Percentiles rank a stretch among this genome's conserved stretches.
Conservation (phyloP, 129 eudicot species). For the Flaveria ramosissima region DNA sequence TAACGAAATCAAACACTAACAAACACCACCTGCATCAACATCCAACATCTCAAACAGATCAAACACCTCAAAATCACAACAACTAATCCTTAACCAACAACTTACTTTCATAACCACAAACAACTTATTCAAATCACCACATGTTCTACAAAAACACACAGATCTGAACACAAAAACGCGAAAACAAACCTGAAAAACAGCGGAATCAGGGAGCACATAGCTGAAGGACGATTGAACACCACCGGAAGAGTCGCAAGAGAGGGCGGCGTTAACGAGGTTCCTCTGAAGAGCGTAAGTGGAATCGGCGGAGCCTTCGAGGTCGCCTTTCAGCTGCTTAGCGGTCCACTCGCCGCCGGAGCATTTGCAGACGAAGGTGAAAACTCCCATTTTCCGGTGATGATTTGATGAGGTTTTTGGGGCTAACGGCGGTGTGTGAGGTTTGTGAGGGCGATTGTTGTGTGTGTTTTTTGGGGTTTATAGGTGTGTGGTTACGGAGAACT, state of each 20-base stretch:
- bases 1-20: background rate
- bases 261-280: constrained; percentile 69
- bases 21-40: background rate
- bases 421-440: constrained; percentile 21
- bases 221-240: constrained; percentile 78
- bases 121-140: too few relatives aligned
- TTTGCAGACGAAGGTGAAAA: constrained; percentile 74
- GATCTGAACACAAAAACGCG: background rate
- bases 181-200: constrained; percentile 64
- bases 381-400: constrained; percentile 51
- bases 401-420: constrained; percentile 2
- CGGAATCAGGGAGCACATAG: constrained; percentile 62
- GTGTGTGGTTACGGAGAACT: background rate
- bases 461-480: constrained; percentile 14
- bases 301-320: constrained; percentile 65
- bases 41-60: background rate
- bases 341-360: constrained; percentile 63
- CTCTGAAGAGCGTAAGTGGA: constrained; percentile 59
- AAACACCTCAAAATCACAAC: background rate
- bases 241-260: constrained; percentile 60
- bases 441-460: background rate
- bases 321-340: constrained; percentile 76
- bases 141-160: background rate
- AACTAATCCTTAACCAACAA: background rate
- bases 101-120: background rate